Conservation (phyloP, 2,329 filamentous ascomycete species). For the Epichloe sp. region DNA sequence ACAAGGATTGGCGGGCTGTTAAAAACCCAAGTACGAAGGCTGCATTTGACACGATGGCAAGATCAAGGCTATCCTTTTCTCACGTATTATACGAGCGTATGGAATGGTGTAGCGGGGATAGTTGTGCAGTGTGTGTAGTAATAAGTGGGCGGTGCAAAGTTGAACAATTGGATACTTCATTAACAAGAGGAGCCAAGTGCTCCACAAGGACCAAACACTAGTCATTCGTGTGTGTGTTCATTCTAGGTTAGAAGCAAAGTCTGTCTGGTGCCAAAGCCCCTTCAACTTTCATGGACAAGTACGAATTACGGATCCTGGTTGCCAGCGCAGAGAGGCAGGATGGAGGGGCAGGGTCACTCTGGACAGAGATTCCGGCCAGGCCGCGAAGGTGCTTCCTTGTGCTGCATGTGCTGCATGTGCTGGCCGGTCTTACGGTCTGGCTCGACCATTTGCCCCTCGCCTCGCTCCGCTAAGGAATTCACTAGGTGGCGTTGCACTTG, state of each 20-base stretch:
- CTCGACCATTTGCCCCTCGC: no score
- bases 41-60: background rate
- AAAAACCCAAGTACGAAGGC: background rate
- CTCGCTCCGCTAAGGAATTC: background rate
- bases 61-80: background rate
- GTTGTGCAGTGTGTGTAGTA: background rate
- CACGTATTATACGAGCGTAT: background rate
- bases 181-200: background rate
- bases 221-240: no score
- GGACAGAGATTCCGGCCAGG: constrained; percentile 3
- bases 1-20: background rate
- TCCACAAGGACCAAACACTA: background rate
- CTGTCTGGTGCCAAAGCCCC: no score
- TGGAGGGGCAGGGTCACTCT: background rate
- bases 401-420: no score
- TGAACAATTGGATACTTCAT: background rate
- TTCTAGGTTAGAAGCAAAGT: no score
- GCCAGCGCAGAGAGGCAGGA: no score
- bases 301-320: no score
- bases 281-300: no score
- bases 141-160: background rate
- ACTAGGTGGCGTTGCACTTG: background rate
- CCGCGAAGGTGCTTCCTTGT: background rate
- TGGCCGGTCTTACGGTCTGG: background rate
- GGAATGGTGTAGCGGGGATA: background rate